Base-by-base conservation (phyloP, 2,329 filamentous ascomycete species). In the Fusarium veterinarium region DNA sequence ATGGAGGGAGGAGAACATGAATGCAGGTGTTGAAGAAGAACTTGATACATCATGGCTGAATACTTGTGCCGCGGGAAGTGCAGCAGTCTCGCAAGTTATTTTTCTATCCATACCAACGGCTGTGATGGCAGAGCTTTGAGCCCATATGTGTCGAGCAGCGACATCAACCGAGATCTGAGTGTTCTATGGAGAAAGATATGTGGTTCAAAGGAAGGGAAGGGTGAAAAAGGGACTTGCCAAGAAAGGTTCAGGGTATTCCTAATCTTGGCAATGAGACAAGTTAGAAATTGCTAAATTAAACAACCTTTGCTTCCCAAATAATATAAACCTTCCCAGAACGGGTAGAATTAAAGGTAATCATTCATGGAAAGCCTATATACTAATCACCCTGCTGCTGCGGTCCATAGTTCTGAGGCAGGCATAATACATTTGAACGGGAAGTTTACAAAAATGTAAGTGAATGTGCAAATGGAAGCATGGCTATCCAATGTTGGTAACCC, bases 261-360 rank as follows among this genome's bases (percentile, higher is more conserved):
- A 33, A 13, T 33, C 12, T 33, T 14, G 31, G 31, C 13, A 33
- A 13, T 13, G 13, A 33, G 31, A 33, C 12, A 41, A n/a, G 20
- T 13, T 16, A n/a, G 40, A 41, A 41, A 41, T 9, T 3, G 17
- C 12, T 8, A 20, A 8, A 28, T 28, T 28, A 2, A 45, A 10
- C 17, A 45, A 1, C 5, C 9, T 20, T 45, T 13, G 3, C 42
- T 3, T 1, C 4, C 17, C 20, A 20, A 10, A 10, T 14, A 3
- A 20, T 14, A 5, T 5, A 28, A 20, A 12, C 14, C 10, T 44
- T 17, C n/a, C n/a, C 11, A 19, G 5, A 12, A 12, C n/a, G 17
- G 41, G 16, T 44, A 44, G 10, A 44, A 16, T 5, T 12, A 8
- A 25, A 6, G 6, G 6, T 4, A 25, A 16, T 25, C 17, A 16